A percentile compares a stretch with the other conserved stretches of the same genome.
Conservation (phyloP, 768 basidiomycete species). For the Amanita rubescens region DNA sequence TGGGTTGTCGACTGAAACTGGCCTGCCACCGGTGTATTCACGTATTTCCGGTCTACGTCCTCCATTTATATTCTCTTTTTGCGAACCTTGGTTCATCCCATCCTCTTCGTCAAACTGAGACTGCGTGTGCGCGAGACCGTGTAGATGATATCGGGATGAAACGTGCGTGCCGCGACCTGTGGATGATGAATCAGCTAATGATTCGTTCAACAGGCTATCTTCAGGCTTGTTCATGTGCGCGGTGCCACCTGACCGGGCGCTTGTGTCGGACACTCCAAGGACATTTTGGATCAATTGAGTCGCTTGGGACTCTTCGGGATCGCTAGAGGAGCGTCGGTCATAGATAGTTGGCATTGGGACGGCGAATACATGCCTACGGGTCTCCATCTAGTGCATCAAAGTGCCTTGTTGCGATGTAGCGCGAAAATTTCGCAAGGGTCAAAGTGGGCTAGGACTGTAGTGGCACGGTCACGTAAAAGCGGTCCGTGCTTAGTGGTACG, state of each 20-base stretch:
- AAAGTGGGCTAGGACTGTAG: background rate
- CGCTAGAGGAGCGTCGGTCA: slow-evolving; percentile 24
- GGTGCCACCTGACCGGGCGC: slow-evolving; percentile 12
- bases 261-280: slow-evolving; percentile 21
- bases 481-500: background rate
- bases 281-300: slow-evolving; percentile 45
- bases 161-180: slow-evolving; percentile 26
- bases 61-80: slow-evolving; percentile 41
- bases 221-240: slow-evolving; percentile 15
- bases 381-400: slow-evolving; percentile 4
- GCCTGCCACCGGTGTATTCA: background rate
- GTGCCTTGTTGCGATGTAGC: background rate
- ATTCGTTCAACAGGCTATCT: slow-evolving; percentile 23
- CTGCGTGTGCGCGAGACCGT: slow-evolving; percentile 53
- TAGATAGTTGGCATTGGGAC: slow-evolving; percentile 5
- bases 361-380: background rate
- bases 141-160: slow-evolving; percentile 46
- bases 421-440: background rate
- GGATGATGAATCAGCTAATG: slow-evolving; percentile 34
- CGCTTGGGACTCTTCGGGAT: slow-evolving; percentile 43
- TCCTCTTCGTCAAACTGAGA: slow-evolving; percentile 33
- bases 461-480: background rate
- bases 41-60: background rate
- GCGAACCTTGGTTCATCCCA: slow-evolving; percentile 33
- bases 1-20: background rate